Evolutionary conservation across 2,329 filamentous ascomycete species (phyloP), one percentile per base, ranked within the genome.

Genomic region (Diplodia scrobiculata): DNA sequence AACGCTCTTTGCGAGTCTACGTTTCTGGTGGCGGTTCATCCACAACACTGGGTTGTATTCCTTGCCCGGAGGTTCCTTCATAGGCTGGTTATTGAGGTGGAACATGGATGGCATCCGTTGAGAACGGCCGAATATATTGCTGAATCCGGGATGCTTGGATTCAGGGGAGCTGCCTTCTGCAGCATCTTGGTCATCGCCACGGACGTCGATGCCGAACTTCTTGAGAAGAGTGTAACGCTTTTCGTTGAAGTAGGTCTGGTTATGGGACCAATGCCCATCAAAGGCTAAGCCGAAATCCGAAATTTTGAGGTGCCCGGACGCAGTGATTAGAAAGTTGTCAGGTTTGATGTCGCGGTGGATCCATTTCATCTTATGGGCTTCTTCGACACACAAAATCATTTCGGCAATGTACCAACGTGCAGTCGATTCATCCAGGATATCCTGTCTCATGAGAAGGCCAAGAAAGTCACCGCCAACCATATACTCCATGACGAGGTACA

Each of bases 401-500:
- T 99, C 93, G 0, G 94, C 92, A 67, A 96, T 82, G 75, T 98
- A 98, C 82, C 91, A 97, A 68, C 86, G 89, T 4, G 93, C 88
- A 51, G 91, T 86, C 0, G 84, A 81, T 76, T 98, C 95, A 65
- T 87, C 87, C 1, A 99, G 82, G 2, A 91, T 86, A 68, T 95
- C 92, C 73, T 96, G 91, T 17, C 93, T 87, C 65, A 97, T 90
- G 17, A 99, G 80, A 0, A 97, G 79, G 1, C 91, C 91, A 0
- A 99, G 83, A 70, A 99, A 98, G 75, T 99, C 94, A 0, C 95
- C 94, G 0, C 94, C 95, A 1, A 96, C 89, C 92, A 97, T 97
- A 74, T 96, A 99, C 67, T 98, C 93, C 92, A 98, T 97, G 63
- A 97, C 90, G 5, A 99, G 86, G 72, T 98, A 98, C 5, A 99